Base-by-base conservation (phyloP, 75 land plant species). In the Pinus tabuliformis region DNA sequence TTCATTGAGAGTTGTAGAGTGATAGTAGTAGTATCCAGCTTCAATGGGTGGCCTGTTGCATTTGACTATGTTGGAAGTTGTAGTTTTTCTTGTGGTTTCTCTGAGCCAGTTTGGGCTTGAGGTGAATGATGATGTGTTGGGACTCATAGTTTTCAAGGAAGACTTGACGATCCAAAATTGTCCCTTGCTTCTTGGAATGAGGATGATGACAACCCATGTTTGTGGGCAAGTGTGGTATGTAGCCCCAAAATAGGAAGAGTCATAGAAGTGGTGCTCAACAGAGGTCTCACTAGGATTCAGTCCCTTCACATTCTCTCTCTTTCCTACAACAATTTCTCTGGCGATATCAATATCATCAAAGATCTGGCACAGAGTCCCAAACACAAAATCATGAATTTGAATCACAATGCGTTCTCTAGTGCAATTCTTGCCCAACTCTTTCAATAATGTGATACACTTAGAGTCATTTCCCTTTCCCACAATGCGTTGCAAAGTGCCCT, bases 111-210 rank as follows among this genome's bases (percentile, higher is more conserved):
- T 5, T 39, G 42, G 42, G 42, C 42, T 39, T 39, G 42, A 80
- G 24, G 78, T 95, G 64, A 93, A 95, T 52, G 97, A 94, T 56
- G 99, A 96, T 66, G 91, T 96, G 49, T 71, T 96, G 59, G 97
- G 91, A 3, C 77, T 96, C 36, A 89, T 96, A 21, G 87, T 90
- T 26, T 91, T 94, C 90, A 96, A 96, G 73, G 86, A 93, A 1
- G 93, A 85, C 22, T 71, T 94, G 20, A 72, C 4, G 95, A 96
- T 78, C 97, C 99, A 6, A 42, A 62, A 1, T 62, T 58, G 0
- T 87, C 81, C 56, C 77, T 96, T 22, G 18, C 56, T 5, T 88
- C 97, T 94, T 1, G 97, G 99, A 84, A 79, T 39, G 97, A 94
- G 76, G 97, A 94, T n/a, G 89, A 88, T 70, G 74, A 84, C 64